Evolutionary conservation across 2,329 filamentous ascomycete genomes (phyloP), one percentile per base, ranked within the genome.

Genomic region (Penicillium rolfsii): DNA sequence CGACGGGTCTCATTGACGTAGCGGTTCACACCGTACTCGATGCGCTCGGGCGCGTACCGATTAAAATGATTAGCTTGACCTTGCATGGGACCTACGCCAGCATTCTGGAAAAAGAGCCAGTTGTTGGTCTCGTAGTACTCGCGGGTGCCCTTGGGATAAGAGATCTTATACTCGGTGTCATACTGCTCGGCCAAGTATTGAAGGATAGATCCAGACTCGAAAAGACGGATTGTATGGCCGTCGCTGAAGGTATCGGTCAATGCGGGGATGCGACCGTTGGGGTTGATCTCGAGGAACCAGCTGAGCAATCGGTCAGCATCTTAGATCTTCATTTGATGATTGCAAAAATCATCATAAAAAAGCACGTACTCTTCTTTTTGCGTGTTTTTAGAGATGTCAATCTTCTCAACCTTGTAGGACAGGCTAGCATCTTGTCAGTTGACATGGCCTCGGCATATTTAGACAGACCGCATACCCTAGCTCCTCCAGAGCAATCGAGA

Each of bases 211-310:
- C 91, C 92, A 64, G 87, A 91, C 78, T 97, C 93, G 72, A 96
- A 97, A 19, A 97, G 75, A 59, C 85, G 83, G 73, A 96, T 91
- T 36, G 82, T 80, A 74, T 89, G 81, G 67, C 91, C 91, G 74
- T 95, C 88, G 5, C 82, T 81, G 74, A 91, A 89, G 6, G 83
- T 90, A 77, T 97, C 93, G 7, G 91, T 95, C 54, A 97, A 71
- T 59, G 93, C 93, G 4, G 93, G 93, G 70, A 97, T 96, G 67
- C 93, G 90, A 65, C 93, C 93, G 75, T 97, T 97, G 65, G 93
- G 93, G 78, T 97, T 97, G 79, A 97, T 96, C 55, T 88, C 87
- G 30, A 96, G 84, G 79, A 94, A 97, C 91, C 91, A 96, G 16
- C 86, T 76, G 28, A 16, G 38, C 8, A 49, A 11, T 19, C 4